Conservation (phyloP, 495 filamentous ascomycete genomes). For the Penicillium macrosclerotiorum region DNA sequence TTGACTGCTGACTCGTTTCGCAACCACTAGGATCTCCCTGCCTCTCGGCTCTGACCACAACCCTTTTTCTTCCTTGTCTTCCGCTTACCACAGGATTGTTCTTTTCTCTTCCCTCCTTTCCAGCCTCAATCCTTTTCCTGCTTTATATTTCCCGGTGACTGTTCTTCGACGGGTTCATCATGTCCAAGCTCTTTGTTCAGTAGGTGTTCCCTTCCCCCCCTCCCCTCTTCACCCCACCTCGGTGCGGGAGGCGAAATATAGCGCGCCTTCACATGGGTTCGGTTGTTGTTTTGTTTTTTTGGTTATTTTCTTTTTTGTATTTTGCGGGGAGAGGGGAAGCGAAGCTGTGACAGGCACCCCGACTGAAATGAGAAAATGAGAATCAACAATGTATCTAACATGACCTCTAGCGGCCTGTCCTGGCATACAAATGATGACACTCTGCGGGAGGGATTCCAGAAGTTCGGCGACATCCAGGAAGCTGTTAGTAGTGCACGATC, state of each 20-base stretch:
- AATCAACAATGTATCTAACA: slow-evolving; percentile 5
- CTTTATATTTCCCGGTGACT: no score
- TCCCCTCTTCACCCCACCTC: no score
- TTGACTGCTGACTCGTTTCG: slow-evolving; percentile 30
- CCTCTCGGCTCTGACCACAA: slow-evolving; percentile 8
- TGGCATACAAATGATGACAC: slow-evolving; percentile 94
- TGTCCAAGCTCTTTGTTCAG: slow-evolving; percentile 34
- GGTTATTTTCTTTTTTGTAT: no score
- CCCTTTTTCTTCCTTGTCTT: slow-evolving; percentile 4
- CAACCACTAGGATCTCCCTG: slow-evolving; percentile 27
- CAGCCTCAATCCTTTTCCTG: no score
- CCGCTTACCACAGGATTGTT: neutral
- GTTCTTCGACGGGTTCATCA: slow-evolving; percentile 9
- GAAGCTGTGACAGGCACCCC: no score
- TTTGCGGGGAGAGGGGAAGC: no score
- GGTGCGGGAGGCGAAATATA: no score
- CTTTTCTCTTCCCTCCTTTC: slow-evolving; percentile 1
- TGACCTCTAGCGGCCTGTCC: slow-evolving; percentile 73
- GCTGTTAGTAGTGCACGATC: slow-evolving; percentile 61
- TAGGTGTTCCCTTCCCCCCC: slow-evolving; percentile 9
- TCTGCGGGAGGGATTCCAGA: slow-evolving; percentile 80
- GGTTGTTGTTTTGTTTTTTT: slow-evolving; percentile 12
- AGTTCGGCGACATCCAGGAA: slow-evolving; percentile 87
- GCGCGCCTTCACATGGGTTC: no score
- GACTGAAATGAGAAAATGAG: no score